A percentile compares a stretch with the other conserved stretches of the same genome.
These are phyloP conservation scores for Harringtonia lauricola DNA, from an alignment of 2,329 filamentous ascomycete species.

Conservation along the genomic window DNA sequence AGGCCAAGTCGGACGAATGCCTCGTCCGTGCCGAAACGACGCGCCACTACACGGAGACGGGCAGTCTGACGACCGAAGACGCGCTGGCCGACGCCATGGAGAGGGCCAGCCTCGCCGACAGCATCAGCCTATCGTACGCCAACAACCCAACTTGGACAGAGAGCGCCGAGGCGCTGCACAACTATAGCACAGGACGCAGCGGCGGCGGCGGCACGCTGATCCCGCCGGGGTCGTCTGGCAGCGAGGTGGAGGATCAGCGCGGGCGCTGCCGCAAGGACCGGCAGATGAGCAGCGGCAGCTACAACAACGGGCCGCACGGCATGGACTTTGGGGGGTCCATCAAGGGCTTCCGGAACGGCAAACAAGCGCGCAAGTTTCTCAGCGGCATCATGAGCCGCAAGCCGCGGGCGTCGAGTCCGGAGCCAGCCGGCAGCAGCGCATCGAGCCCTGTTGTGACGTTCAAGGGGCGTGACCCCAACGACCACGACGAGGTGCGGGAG, in stretches of 20 bases:
- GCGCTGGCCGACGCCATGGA: constrained; percentile 38
- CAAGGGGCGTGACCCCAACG: neutral
- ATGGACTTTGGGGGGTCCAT: constrained; percentile 24
- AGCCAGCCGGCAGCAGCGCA: constrained; percentile 8
- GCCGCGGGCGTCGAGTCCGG: constrained; percentile 17
- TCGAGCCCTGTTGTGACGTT: neutral
- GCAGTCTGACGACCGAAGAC: constrained; percentile 14
- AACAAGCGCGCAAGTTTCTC: constrained; percentile 29
- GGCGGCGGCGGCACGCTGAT: neutral
- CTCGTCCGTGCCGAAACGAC: constrained; percentile 35
- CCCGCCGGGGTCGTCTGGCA: constrained; percentile 40
- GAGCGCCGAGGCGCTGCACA: constrained; percentile 1
- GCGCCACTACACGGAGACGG: constrained; percentile 24
- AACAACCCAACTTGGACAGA: constrained; percentile 12
- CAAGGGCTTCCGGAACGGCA: constrained; percentile 24
- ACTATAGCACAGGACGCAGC: neutral
- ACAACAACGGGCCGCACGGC: constrained; percentile 13
- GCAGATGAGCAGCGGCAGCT: constrained; percentile 14
- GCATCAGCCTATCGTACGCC: constrained; percentile 24
- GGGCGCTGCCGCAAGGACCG: constrained; percentile 14
- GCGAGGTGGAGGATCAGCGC: constrained; percentile 27
- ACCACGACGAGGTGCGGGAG: neutral
- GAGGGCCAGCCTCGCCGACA: constrained; percentile 26
- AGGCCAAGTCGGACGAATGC: constrained; percentile 39
- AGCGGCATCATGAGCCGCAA: constrained; percentile 28